Evolutionary conservation across 2,329 filamentous ascomycete genomes (phyloP), one percentile per base, ranked within the genome.

Genomic region (Chrysosporium queenslandicum): DNA sequence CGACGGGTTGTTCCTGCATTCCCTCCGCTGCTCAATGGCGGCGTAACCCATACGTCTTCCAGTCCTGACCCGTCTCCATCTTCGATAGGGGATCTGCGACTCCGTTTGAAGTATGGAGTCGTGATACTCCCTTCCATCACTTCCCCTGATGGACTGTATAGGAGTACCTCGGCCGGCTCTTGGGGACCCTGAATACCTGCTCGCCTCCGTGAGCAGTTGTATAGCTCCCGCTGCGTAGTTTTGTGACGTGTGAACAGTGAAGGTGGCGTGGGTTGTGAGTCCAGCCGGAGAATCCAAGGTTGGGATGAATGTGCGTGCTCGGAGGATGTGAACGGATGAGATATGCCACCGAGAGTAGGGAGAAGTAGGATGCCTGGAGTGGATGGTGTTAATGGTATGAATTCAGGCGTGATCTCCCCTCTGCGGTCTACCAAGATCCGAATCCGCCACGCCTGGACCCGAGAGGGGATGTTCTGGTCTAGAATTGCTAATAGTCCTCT

Each of bases 81-180:
- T 3, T 16, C 7, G 21, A 14, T 27, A 14, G 37, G 16, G 25
- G 30, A n/a, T 41, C 43, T 45, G 29, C 51, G 57, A 41, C 86
- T 80, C 12, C 49, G 49, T 74, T 79, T 87, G 58, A 96, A 86
- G 66, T 91, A 96, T 0, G 86, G 81, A 0, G 85, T 94, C 0
- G 86, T 90, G 14, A 86, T 77, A 55, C 85, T 90, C 7, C 87
- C 88, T 67, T 97, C 91, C 78, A 94, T 94, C 32, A 96, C 70
- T 46, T 83, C 77, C 1, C 76, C 76, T 25, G 78, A 71, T 3
- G 66, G 64, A 61, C 86, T 88, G 57, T 86, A 76, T 1, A 96
- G 68, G 18, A 97, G 72, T 3, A 95, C 86, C 66, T 97, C 91
- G 48, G 77, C 76, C 37, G 70, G 66, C 34, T 70, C 65, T 53